Conservation (phyloP, 108 stramenopile genomes). For the Skeletonema tropicum region DNA sequence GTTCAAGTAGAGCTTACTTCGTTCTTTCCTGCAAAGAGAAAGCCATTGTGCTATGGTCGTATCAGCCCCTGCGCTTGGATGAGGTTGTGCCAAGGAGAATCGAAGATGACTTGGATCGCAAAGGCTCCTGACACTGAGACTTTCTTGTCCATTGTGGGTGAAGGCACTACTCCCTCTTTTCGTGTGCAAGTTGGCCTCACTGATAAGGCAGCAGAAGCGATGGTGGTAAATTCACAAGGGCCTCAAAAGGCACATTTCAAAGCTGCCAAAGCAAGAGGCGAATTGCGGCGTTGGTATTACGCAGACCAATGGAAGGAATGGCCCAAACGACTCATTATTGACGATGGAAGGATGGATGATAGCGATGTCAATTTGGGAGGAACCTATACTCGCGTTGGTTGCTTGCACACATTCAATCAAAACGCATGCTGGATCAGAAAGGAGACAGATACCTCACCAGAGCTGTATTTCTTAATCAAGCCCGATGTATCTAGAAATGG, state of each 20-base stretch:
- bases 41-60: slow-evolving; percentile 40
- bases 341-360: background rate
- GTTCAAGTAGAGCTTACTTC: slow-evolving; percentile 53
- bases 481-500: slow-evolving; percentile 62
- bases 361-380: slow-evolving; percentile 22
- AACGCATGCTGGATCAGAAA: slow-evolving; percentile 64
- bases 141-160: slow-evolving; percentile 31
- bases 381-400: slow-evolving; percentile 43
- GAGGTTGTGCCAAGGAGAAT: slow-evolving; percentile 15
- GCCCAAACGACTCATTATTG: slow-evolving; percentile 53
- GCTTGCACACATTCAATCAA: slow-evolving; percentile 62
- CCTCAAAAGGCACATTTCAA: slow-evolving; percentile 31
- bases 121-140: slow-evolving; percentile 2
- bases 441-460: slow-evolving; percentile 18
- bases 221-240: slow-evolving; percentile 13
- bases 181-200: slow-evolving; percentile 52
- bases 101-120: slow-evolving; percentile 6
- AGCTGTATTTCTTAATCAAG: slow-evolving; percentile 59
- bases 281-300: slow-evolving; percentile 63
- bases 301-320: slow-evolving; percentile 68
- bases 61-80: slow-evolving; percentile 36
- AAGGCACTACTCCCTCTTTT: slow-evolving; percentile 30
- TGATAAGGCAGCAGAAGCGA: slow-evolving; percentile 37
- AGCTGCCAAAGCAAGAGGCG: slow-evolving; percentile 26
- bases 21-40: slow-evolving; percentile 50